phyloP scores from a whole-genome alignment of 495 filamentous ascomycete genomes.

The Hypoxylon perforatum region DNA sequence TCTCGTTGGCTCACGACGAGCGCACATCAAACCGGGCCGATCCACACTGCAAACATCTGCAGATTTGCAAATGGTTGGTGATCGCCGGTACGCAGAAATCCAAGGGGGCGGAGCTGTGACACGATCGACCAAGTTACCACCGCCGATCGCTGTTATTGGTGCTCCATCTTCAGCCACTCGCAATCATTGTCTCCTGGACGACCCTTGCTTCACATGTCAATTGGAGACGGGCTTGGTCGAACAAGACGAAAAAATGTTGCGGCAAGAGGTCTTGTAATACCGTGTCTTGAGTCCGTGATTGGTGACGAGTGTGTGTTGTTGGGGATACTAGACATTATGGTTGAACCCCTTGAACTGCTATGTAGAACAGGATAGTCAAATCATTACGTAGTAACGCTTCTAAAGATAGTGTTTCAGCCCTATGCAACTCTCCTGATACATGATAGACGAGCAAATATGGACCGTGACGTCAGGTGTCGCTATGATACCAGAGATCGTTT shows the following conservation, averaged over 20 bases:
- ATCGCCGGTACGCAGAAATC: constrained; percentile 27
- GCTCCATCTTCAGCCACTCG: constrained; percentile 12
- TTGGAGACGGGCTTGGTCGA: background rate
- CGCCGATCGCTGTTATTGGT: constrained; percentile 33
- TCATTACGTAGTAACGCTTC: too few relatives aligned
- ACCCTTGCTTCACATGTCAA: constrained; percentile 5
- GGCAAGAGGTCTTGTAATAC: background rate
- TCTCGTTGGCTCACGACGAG: constrained; percentile 19
- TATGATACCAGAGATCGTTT: background rate
- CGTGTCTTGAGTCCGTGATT: background rate
- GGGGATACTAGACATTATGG: background rate
- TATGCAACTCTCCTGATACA: constrained; percentile 23
- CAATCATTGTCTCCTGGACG: background rate
- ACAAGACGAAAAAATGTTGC: too few relatives aligned
- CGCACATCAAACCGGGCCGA: constrained; percentile 39
- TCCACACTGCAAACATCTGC: constrained; percentile 19
- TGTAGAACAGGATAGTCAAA: background rate
- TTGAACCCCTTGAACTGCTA: background rate
- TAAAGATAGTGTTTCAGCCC: constrained; percentile 24
- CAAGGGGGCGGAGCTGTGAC: constrained; percentile 27
- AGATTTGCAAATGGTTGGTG: constrained; percentile 16
- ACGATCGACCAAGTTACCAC: constrained; percentile 31
- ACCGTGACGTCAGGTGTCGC: constrained; percentile 10
- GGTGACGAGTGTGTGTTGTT: background rate
- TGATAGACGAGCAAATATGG: constrained; percentile 22